A percentile compares a stretch with the other conserved stretches of the same genome.
Conservation (phyloP, 345 rosid species). For the Raphanus raphanistrum region DNA sequence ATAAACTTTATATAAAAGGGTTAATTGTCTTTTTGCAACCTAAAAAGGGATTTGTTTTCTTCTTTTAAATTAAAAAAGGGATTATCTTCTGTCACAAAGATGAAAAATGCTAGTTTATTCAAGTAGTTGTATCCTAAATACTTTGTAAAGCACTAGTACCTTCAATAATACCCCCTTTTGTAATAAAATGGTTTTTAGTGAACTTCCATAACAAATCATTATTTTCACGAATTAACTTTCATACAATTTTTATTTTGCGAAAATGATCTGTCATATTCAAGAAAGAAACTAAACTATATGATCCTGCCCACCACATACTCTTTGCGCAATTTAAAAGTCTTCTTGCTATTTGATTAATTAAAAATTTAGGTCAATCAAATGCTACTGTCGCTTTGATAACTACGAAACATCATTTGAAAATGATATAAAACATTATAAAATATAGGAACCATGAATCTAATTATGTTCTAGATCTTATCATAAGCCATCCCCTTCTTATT, state of each 20-base stretch:
- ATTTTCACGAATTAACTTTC: not conserved
- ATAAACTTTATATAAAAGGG: slow-evolving; percentile 16
- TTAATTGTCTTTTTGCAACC: slow-evolving; percentile 16
- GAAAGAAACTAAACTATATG: not conserved
- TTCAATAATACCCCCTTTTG: slow-evolving; percentile 18
- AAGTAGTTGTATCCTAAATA: slow-evolving; percentile 1
- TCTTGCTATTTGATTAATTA: not conserved
- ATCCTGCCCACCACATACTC: not conserved
- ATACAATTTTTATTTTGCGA: not conserved
- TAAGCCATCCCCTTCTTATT: no score
- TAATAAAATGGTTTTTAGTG: slow-evolving; percentile 1
- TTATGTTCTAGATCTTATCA: no score
- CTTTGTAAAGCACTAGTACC: slow-evolving; percentile 33
- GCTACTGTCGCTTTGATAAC: not conserved
- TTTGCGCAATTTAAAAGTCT: not conserved
- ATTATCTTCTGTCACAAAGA: slow-evolving; percentile 23
- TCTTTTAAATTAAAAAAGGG: slow-evolving; percentile 15
- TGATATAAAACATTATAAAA: not conserved
- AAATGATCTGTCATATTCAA: not conserved
- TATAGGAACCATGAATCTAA: not conserved
- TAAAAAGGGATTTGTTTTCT: slow-evolving; percentile 22
- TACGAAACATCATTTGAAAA: not conserved
- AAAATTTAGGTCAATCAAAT: not conserved
- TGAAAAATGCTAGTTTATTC: slow-evolving; percentile 14
- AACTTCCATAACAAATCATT: not conserved